A percentile compares a stretch with the other conserved stretches of the same genome.
phyloP scores from a whole-genome alignment of 2,329 filamentous ascomycete species.

The Aspergillus vadensis region DNA sequence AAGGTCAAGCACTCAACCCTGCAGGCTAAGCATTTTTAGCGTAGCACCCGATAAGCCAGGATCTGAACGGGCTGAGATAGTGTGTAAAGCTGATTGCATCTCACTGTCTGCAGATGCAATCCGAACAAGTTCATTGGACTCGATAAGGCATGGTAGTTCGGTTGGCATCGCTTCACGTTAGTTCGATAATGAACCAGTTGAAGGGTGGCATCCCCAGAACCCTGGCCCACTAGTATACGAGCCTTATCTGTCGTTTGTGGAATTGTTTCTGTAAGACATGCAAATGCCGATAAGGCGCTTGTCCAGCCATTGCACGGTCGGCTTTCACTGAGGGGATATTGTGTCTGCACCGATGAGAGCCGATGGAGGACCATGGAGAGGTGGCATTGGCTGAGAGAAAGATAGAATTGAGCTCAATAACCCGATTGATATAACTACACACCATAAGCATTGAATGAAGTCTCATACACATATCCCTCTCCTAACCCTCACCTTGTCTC shows the following conservation, averaged over 20 bases:
- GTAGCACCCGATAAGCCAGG: neutral
- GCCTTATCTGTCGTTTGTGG: neutral
- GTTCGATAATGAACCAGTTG: neutral
- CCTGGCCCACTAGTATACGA: neutral
- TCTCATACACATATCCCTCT: too few species aligned
- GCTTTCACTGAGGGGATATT: neutral
- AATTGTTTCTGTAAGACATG: neutral
- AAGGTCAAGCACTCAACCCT: neutral
- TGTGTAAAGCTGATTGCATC: neutral
- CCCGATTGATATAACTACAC: too few species aligned
- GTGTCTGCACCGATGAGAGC: neutral
- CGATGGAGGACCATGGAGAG: neutral
- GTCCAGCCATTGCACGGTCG: neutral
- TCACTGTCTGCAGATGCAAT: neutral
- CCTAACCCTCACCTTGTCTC: too few species aligned
- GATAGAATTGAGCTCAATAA: too few species aligned
- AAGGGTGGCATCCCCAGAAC: neutral
- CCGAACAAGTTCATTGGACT: neutral
- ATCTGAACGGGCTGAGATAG: neutral
- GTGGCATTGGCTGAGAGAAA: too few species aligned
- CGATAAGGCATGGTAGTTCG: neutral
- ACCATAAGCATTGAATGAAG: too few species aligned
- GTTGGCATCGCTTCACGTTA: neutral
- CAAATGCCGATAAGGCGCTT: neutral
- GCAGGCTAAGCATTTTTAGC: conserved; percentile 10